Conservation (phyloP, 2,329 filamentous ascomycete genomes). For the Bimuria novae-zelandiae region DNA sequence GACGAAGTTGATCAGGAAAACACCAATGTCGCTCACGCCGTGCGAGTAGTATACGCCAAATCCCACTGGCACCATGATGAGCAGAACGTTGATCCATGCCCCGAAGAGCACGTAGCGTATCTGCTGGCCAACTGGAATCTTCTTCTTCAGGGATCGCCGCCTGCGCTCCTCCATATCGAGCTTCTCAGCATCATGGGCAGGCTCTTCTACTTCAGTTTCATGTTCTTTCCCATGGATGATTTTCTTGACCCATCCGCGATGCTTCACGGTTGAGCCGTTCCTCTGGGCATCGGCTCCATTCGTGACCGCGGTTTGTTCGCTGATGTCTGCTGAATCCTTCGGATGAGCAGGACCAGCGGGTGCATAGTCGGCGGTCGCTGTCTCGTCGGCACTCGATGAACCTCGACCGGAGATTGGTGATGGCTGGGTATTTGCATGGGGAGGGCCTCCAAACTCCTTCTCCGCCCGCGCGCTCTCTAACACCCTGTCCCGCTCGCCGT, state of each 20-base stretch:
- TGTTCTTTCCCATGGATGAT: slow-evolving; percentile 34
- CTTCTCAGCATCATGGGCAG: slow-evolving; percentile 26
- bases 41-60: slow-evolving; percentile 70
- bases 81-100: slow-evolving; percentile 84
- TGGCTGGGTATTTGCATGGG: slow-evolving; percentile 38
- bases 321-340: slow-evolving; percentile 26
- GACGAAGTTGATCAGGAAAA: slow-evolving; percentile 91
- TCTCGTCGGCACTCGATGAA: slow-evolving; percentile 12
- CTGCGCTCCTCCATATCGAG: slow-evolving; percentile 39
- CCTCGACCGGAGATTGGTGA: slow-evolving; percentile 26
- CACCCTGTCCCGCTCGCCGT: slow-evolving; percentile 32
- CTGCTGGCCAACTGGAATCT: slow-evolving; percentile 54
- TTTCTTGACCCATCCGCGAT: slow-evolving; percentile 39
- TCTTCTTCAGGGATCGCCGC: slow-evolving; percentile 36
- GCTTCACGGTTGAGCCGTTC: slow-evolving; percentile 20
- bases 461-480: slow-evolving; percentile 29
- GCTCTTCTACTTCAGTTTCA: slow-evolving; percentile 19
- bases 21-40: slow-evolving; percentile 42
- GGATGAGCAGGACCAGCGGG: slow-evolving; percentile 9
- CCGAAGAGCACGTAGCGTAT: slow-evolving; percentile 75
- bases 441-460: slow-evolving; percentile 35
- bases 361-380: slow-evolving; percentile 14
- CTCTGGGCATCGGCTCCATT: background rate
- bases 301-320: slow-evolving; percentile 28
- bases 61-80: slow-evolving; percentile 78